Base-by-base conservation (phyloP, 1,139 yeast species). In the Nakaseomyces glabratus region DNA sequence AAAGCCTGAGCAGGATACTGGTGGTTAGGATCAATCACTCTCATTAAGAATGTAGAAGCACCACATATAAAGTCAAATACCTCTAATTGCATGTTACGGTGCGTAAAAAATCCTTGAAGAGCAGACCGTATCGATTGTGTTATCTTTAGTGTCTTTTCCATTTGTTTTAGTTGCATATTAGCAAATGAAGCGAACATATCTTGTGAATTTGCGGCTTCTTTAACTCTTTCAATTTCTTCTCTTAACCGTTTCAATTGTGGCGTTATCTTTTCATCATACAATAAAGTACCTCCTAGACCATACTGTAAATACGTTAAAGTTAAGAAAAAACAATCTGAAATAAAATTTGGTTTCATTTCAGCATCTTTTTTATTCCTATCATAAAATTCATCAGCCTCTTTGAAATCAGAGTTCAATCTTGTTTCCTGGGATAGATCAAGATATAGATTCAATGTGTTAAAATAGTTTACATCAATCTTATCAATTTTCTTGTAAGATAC, bases 261-360 rank as follows among this genome's bases (percentile, higher is more conserved):
- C 39, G 71, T 68, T 25, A 76, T 53, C 39, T 77, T 69, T 35
- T 73, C 75, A 44, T 73, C 74, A 32, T 70, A 69, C 31, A 76
- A 66, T 35, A 69, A 62, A 0, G 82, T 62, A 33, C 96, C 97
- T 21, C 94, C 94, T 28, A 85, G 63, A 30, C 97, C 99, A 58
- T 82, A 93, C 47, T 90, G 88, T 37, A 85, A 62, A 55, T 80
- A 86, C 0, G 94, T 76, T 34, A 81, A 64, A 7, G 93, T 75
- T 39, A 90, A 59, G 52, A 70, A 90, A 58, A 86, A 93, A 49
- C 94, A 80, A 47, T 88, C 90, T 4, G 95, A 77, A 12, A 93
- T 81, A 55, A 90, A 90, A 49, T 90, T 90, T 4, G 84, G 61
- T 20, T 59, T 52, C 18, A 41, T 42, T 8, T 47, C 47, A 2